A percentile compares a stretch with the other conserved stretches of the same genome.
phyloP scores from a whole-genome alignment of 208 protist species.

The Herpetomonas samuelpessoai region DNA sequence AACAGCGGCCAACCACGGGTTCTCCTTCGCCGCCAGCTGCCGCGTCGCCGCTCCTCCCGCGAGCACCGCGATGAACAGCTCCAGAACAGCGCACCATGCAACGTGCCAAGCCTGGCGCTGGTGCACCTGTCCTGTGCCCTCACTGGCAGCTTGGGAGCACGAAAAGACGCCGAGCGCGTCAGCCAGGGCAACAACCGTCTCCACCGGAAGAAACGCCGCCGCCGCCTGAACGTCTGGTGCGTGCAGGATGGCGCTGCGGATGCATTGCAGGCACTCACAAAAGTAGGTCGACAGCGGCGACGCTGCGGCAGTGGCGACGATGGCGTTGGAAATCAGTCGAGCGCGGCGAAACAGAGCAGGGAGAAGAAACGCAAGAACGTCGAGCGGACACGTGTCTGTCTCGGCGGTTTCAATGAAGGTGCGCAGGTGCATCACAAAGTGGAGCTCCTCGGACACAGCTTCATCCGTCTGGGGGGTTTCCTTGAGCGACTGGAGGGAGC shows the following conservation, averaged over 20 bases:
- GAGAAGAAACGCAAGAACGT: not conserved
- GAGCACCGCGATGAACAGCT: conserved; percentile 24
- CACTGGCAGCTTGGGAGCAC: conserved; percentile 22
- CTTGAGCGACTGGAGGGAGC: not conserved
- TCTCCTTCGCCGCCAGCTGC: conserved; percentile 9
- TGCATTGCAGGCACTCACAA: conserved; percentile 1
- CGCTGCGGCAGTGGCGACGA: not conserved
- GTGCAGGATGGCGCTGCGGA: not conserved
- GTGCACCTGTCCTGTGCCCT: conserved; percentile 24
- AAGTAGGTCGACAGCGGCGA: conserved; percentile 3
- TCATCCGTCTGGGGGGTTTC: not conserved
- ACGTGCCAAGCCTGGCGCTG: conserved; percentile 44
- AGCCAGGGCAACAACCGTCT: conserved; percentile 30
- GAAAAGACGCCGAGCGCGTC: conserved; percentile 53
- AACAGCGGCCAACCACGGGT: conserved; percentile 29
- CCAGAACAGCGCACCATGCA: conserved; percentile 56
- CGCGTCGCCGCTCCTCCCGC: conserved; percentile 10
- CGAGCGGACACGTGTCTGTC: conserved; percentile 1
- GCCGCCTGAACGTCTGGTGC: not conserved
- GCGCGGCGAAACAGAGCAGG: conserved; percentile 1
- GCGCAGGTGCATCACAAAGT: not conserved
- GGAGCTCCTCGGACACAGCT: not conserved
- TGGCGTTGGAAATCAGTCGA: not conserved
- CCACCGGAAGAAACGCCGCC: conserved; percentile 22
- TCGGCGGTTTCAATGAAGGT: not conserved